Base-by-base conservation (phyloP, 495 filamentous ascomycete genomes). In the Penicillium cinerascens region DNA sequence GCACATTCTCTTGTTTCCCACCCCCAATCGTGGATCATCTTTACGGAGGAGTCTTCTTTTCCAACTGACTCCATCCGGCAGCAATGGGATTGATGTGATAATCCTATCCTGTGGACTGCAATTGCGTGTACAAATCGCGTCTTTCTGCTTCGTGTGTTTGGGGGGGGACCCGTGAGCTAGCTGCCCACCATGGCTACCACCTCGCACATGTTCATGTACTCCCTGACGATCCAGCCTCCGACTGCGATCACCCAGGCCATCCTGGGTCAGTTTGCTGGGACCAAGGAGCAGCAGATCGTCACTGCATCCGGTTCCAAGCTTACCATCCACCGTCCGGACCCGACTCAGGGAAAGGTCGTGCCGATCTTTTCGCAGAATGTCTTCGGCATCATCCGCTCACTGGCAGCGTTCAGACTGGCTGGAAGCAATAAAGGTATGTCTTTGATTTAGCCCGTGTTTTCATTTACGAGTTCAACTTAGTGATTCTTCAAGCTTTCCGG, bases 141-240 rank as follows among this genome's bases (percentile, higher is more conserved):
- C 40, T 49, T 51, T 56, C 45, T 55, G 55, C 54, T 59, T 57
- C 49, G 41, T 27, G 41, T 51, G 17, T 43, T 46, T 39, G 25
- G 38, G 42, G 58, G 53, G 47, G 47, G 35, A 47, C 51, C 51
- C 56, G 51, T 44, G 52, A 56, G 53, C 47, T 43, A 56, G 41
- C 48, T 60, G 60, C 64, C 71, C 80, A 88, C 59, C 73, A 99
- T 99, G 93, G 91, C 93, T 68, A 92, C 90, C 53, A 96, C 91
- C 39, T 96, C 91, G 59, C 90, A 89, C 64, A 95, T 96, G 91
- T 96, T 96, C 68, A 86, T 97, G 79, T 97, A 97, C 77, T 91
- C 89, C 42, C 76, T 97, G 68, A 97, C 95, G 18, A 85, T 99
- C 62, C 88, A 96, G 69, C 86, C 89, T 50, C 89, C 95, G 22